Conservation (phyloP, 176 grass and related monocot species). For the Puya raimondii region DNA sequence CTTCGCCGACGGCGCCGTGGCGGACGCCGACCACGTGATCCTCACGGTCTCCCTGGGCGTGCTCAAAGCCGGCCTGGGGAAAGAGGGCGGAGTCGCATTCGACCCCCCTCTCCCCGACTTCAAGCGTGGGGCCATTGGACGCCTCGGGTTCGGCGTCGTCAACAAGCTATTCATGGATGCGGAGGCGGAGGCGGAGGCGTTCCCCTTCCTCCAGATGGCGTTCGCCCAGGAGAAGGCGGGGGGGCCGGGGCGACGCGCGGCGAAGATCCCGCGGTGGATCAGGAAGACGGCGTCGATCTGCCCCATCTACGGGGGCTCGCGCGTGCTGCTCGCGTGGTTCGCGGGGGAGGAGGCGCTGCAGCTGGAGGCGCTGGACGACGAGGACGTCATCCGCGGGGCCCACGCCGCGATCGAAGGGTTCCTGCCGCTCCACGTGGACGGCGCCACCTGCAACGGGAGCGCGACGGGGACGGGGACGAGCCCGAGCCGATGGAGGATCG, state of each 20-base stretch:
- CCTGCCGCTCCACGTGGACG: constrained; percentile 20
- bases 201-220: constrained; percentile 50
- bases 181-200: constrained; percentile 13
- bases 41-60: constrained; percentile 80
- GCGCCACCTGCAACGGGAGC: neutral
- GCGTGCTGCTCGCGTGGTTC: constrained; percentile 66
- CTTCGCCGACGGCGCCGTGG: constrained; percentile 29
- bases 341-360: constrained; percentile 61
- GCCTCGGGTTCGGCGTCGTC: constrained; percentile 68
- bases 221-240: constrained; percentile 4
- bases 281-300: constrained; percentile 56
- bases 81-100: constrained; percentile 41
- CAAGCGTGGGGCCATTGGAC: constrained; percentile 51
- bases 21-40: constrained; percentile 58
- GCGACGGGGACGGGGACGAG: neutral
- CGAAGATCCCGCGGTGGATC: constrained; percentile 70
- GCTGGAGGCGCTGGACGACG: constrained; percentile 63
- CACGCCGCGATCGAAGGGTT: constrained; percentile 36
- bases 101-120: constrained; percentile 59
- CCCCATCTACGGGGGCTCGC: constrained; percentile 47
- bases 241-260: neutral
- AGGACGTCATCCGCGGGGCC: constrained; percentile 39
- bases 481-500: constrained; percentile 30
- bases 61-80: constrained; percentile 51
- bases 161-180: constrained; percentile 79